Percentiles rank a stretch among this genome's conserved stretches.
Evolutionary conservation across 1,139 yeast genomes (phyloP).

Genomic region (Candida pseudoviswanathii): DNA sequence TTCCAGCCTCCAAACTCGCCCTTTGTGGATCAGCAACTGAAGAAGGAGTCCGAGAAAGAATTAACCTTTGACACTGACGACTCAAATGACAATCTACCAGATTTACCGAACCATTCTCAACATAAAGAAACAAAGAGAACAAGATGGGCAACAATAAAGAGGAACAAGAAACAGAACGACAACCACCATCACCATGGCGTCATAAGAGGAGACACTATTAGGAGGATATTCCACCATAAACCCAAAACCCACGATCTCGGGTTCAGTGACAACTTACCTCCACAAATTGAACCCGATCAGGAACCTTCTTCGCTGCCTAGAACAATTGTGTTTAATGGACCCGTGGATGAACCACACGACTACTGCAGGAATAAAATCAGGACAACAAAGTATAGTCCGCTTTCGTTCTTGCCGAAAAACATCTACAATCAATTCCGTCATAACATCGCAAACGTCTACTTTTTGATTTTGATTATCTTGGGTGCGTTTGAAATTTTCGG

Average conservation of each 20-base stretch:
- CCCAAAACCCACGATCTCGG: conserved; percentile 26
- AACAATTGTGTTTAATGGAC: conserved; percentile 65
- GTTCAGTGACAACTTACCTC: conserved; percentile 24
- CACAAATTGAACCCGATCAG: conserved; percentile 22
- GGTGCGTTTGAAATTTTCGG: conserved; percentile 60
- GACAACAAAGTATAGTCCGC: conserved; percentile 62
- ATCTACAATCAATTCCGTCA: conserved; percentile 48
- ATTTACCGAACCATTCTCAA: not conserved
- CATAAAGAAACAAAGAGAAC: conserved; percentile 44
- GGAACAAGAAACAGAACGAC: not conserved
- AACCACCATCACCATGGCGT: not conserved
- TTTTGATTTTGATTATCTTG: conserved; percentile 50
- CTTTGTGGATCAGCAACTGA: conserved; percentile 14
- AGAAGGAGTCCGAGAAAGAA: not conserved
- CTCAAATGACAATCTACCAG: not conserved
- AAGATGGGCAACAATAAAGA: conserved; percentile 84
- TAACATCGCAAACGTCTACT: conserved; percentile 59
- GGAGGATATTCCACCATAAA: conserved; percentile 20
- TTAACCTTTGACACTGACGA: not conserved
- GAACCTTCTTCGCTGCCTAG: conserved; percentile 38
- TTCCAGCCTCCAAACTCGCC: conserved; percentile 14
- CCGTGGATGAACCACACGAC: conserved; percentile 57
- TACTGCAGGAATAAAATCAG: conserved; percentile 60
- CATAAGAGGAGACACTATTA: conserved; percentile 17
- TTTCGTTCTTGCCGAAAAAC: conserved; percentile 57